Percentiles rank a stretch among this genome's conserved stretches.
Conservation (phyloP, 768 basidiomycete species). For the Rhizopogon roseolus region DNA sequence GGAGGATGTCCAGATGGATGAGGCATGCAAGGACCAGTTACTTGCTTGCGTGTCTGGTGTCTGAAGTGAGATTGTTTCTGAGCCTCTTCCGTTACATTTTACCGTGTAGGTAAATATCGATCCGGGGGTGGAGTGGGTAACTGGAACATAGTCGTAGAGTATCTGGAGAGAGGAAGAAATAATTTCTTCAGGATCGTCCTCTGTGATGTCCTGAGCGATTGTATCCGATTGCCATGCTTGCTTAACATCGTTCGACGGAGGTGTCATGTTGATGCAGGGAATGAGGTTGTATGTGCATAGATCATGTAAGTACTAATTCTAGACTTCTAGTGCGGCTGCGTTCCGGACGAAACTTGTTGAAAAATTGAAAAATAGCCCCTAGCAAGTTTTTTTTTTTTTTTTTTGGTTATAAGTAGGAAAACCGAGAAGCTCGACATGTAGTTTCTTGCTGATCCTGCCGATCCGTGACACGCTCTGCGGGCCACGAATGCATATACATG, state of each 20-base stretch:
- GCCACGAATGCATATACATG: no score
- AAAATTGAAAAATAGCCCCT: no score
- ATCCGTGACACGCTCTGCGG: no score
- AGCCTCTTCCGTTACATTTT: not conserved
- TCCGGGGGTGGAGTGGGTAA: conserved; percentile 55
- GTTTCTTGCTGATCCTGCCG: no score
- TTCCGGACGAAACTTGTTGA: no score
- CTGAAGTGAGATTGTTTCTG: conserved; percentile 10
- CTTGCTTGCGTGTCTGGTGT: conserved; percentile 62
- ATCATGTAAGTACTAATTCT: no score
- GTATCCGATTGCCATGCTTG: not conserved
- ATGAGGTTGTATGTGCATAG: no score
- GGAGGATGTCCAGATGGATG: conserved; percentile 71
- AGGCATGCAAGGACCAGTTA: conserved; percentile 77
- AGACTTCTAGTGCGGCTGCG: no score
- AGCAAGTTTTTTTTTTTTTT: no score
- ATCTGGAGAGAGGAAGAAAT: conserved; percentile 58
- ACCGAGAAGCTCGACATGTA: no score
- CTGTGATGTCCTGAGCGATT: not conserved
- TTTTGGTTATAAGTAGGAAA: no score
- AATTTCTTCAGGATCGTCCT: conserved; percentile 56
- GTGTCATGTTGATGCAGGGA: not conserved
- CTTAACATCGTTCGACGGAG: not conserved
- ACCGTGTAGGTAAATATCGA: conserved; percentile 44
- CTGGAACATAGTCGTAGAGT: conserved; percentile 58